phyloP scores from a whole-genome alignment of 257 asterid species.

The Ligustrum vulgare region DNA sequence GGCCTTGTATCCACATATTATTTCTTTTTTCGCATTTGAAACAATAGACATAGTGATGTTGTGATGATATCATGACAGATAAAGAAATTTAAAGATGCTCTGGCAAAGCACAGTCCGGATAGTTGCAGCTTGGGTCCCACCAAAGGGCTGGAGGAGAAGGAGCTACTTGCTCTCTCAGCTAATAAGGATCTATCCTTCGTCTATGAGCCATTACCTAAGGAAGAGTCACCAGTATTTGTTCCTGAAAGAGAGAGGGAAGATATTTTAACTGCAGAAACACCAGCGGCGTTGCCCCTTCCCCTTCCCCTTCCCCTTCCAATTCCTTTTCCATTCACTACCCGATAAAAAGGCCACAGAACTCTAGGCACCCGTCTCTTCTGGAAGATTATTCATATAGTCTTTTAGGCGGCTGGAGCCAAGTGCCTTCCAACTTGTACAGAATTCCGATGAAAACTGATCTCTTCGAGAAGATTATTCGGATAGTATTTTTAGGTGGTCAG shows the following conservation, averaged over 20 bases:
- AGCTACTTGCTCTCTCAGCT: constrained; percentile 37
- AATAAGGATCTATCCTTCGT: constrained; percentile 35
- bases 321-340: background rate
- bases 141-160: constrained; percentile 47
- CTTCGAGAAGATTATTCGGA: background rate
- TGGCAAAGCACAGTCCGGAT: constrained; percentile 39
- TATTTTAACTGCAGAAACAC: background rate
- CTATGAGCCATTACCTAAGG: constrained; percentile 28
- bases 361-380: too few relatives aligned
- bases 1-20: too few relatives aligned
- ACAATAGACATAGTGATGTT: background rate
- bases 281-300: background rate
- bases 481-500: too few relatives aligned
- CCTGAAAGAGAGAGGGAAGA: constrained; percentile 8
- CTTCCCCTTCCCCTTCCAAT: constrained; percentile 16
- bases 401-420: background rate
- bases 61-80: constrained; percentile 26
- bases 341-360: background rate
- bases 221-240: constrained; percentile 6
- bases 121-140: constrained; percentile 33
- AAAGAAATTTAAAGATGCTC: constrained; percentile 42
- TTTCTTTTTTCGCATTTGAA: background rate
- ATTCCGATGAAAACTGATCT: background rate
- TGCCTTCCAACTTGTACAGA: background rate
- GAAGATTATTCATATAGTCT: background rate